A percentile compares a stretch with the other conserved stretches of the same genome.
phyloP scores from a whole-genome alignment of 768 basidiomycete species.

The Suillus subalutaceus region DNA sequence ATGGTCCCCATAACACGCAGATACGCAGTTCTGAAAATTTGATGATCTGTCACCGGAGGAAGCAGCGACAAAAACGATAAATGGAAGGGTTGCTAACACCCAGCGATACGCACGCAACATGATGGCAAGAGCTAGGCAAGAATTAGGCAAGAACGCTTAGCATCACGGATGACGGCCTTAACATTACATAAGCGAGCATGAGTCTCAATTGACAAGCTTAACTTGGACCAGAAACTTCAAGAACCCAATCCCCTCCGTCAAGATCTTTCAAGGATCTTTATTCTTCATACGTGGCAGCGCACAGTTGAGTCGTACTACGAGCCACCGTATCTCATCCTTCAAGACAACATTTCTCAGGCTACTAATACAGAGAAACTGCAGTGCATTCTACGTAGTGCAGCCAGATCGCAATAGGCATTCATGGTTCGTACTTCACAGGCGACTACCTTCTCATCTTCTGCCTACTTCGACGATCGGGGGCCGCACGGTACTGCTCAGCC shows the following conservation, averaged over 20 bases:
- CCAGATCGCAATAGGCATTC: background rate
- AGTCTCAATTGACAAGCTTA: too few relatives aligned
- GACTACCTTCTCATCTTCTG: conserved; percentile 68
- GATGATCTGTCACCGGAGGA: conserved; percentile 39
- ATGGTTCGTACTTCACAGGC: conserved; percentile 44
- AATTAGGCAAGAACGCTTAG: too few relatives aligned
- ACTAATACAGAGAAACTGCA: background rate
- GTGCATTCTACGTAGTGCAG: background rate
- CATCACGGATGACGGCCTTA: background rate
- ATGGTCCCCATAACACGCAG: conserved; percentile 31
- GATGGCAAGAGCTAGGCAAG: background rate
- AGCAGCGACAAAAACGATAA: conserved; percentile 17
- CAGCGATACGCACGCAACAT: conserved; percentile 14
- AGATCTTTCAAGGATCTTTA: background rate
- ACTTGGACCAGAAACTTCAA: conserved; percentile 1
- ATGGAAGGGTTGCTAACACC: conserved; percentile 14
- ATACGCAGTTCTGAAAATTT: conserved; percentile 41
- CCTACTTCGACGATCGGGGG: conserved; percentile 80
- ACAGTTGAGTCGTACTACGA: background rate
- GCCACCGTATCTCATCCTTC: background rate
- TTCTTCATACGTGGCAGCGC: background rate
- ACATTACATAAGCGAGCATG: conserved; percentile 2
- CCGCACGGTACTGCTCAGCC: conserved; percentile 71
- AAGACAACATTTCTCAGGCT: background rate
- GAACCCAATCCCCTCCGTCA: background rate